Base-by-base conservation (phyloP, 768 basidiomycete species). In the Lactifluus hygrophoroides region DNA sequence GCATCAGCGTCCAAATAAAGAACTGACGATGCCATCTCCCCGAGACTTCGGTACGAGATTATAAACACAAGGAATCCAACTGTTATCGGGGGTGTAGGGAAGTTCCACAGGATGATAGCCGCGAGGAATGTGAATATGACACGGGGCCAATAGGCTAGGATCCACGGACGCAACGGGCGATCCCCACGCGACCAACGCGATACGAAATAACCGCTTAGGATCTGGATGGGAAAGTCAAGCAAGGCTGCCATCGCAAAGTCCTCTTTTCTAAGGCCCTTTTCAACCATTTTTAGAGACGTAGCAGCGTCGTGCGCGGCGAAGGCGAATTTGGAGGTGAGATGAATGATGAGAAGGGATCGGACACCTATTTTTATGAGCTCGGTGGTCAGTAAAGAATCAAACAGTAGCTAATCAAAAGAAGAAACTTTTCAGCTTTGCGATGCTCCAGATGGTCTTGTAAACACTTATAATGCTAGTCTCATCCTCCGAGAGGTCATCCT, bases 201-300 rank as follows among this genome's bases (percentile, higher is more conserved):
- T 1, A 94, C 90, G 21, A 95, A 74, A 86, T 90, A 98, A 7
- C 95, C 94, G 21, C 90, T 93, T 56, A 88, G 67, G 48, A 99
- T 88, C 75, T 98, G 94, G 73, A 96, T 94, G 5, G 96, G 96
- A 65, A 98, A 98, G 71, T 98, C 96, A 62, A 97, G 86, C 37
- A 98, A 81, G 47, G 95, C 94, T 3, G 92, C 88, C 19, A 92
- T 77, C 19, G 95, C 94, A 38, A 98, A 78, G 66, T 99, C 96
- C 74, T 98, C 96, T 42, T 94, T 87, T 57, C 84, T 87, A 51
- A 99, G 78, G 3, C 96, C 96, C 69, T 98, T 98, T 71, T 99
- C 96, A 40, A 99, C 88, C 74, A 97, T 80, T 69, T 99, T 99
- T 34, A 98, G 78, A 16, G 83, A 84, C 2, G 91, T 93, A 7